Base-by-base conservation (phyloP, 1,139 yeast species). In the Blastobotrys ciferrii region DNA sequence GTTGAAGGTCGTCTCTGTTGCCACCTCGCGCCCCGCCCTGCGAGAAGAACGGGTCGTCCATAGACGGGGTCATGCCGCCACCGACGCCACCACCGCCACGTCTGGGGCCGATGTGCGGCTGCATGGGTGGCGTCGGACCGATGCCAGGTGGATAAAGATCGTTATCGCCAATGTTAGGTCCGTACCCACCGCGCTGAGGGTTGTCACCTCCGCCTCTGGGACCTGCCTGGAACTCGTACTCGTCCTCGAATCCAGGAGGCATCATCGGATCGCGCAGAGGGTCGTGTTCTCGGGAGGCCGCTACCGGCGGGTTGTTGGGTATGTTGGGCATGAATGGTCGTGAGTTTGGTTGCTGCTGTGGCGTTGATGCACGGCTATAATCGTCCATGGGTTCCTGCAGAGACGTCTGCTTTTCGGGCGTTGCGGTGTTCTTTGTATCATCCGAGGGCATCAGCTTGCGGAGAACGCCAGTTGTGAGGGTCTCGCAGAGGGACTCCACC, bases 221-320 rank as follows among this genome's bases (percentile, higher is more conserved):
- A 42, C 12, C 18, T 20, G 35, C 47, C 44, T 42, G 23, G 47
- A 76, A 65, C 55, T 77, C 77, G 54, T 76, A 75, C 57, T 80
- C 84, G 59, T 79, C 83, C 38, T 80, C 84, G 60, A 80, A 80
- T 17, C 73, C 77, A 1, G 84, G 84, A 64, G 75, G 75, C 53
- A 48, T 51, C 25, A 74, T 79, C 18, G 62, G 57, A 20, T 61
- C 58, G 15, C 54, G 25, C 13, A 42, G 35, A 5, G 42, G 41
- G 30, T 12, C 19, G 3, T 33, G 32, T 12, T 20, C 30, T 2
- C 50, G 18, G 7, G 17, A 18, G 12, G 45, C 39, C 12, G 47
- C 13, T 1, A 40, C 11, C 13, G 20, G 36, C 3, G 37, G 39
- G 6, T 48, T 25, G 15, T 43, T 31, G 6, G 40, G 17, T n/a